Evolutionary conservation across 495 filamentous ascomycete species (phyloP).

Genomic region (Podospora appendiculata): DNA sequence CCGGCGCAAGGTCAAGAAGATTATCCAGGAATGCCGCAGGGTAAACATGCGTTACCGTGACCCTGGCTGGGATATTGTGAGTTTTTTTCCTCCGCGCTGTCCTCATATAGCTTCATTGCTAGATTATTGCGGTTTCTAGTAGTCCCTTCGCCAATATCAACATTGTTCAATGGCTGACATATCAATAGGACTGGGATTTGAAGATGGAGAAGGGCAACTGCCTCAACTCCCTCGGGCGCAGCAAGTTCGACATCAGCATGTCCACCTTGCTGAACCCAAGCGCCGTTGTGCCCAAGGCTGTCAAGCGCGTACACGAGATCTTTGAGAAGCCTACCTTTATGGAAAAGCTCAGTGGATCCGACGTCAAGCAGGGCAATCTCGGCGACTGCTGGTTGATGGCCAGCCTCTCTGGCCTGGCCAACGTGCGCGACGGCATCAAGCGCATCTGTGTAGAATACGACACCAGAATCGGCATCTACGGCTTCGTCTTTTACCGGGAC

Average conservation of each 20-base stretch:
- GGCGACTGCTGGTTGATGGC: conserved; percentile 95
- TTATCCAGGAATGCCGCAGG: conserved; percentile 73
- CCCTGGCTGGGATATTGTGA: conserved; percentile 74
- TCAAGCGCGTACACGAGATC: conserved; percentile 74
- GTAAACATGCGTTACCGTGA: conserved; percentile 90
- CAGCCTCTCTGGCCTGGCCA: conserved; percentile 75
- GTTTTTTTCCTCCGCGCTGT: conserved; percentile 12
- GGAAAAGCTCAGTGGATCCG: conserved; percentile 64
- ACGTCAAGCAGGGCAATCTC: conserved; percentile 71
- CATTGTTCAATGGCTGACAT: conserved; percentile 10
- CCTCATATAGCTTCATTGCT: neutral
- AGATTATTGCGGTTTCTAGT: no score
- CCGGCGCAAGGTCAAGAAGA: conserved; percentile 71
- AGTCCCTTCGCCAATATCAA: no score
- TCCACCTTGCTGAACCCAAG: conserved; percentile 30
- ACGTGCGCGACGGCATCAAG: conserved; percentile 67
- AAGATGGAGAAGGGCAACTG: conserved; percentile 40
- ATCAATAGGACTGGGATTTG: conserved; percentile 41
- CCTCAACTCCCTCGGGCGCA: conserved; percentile 37
- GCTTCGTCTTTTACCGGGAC: conserved; percentile 91
- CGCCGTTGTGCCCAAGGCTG: conserved; percentile 47
- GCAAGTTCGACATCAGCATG: conserved; percentile 33
- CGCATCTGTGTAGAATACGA: conserved; percentile 78
- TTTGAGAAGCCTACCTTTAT: conserved; percentile 84
- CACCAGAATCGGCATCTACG: conserved; percentile 75